A percentile compares a stretch with the other conserved stretches of the same genome.
Evolutionary conservation across 1,284 basidiomycete genomes (phyloP).

Genomic region (Irpex sp.): DNA sequence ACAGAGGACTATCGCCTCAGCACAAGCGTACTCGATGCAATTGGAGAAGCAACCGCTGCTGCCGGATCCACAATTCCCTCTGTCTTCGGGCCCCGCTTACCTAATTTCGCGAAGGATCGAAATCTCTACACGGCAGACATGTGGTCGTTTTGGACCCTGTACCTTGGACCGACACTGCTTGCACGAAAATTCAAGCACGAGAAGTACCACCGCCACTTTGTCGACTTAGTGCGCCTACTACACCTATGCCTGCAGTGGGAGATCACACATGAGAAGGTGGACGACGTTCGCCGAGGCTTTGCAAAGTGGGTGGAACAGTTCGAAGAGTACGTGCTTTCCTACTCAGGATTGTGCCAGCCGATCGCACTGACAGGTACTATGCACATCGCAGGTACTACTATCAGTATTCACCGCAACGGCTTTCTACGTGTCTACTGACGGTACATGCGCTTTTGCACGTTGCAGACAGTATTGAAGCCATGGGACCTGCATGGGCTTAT

Average conservation of each 20-base stretch:
- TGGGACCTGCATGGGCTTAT: constrained; percentile 34
- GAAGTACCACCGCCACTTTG: constrained; percentile 40
- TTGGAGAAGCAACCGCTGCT: constrained; percentile 31
- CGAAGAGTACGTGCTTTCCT: constrained; percentile 29
- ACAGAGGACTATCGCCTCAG: constrained; percentile 28
- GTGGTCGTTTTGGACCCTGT: constrained; percentile 36
- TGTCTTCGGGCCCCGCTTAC: constrained; percentile 33
- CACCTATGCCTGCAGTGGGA: constrained; percentile 39
- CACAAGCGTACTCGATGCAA: constrained; percentile 33
- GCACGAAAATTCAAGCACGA: constrained; percentile 22
- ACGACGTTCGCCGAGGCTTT: constrained; percentile 30
- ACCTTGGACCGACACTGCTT: constrained; percentile 38
- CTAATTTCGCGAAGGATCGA: constrained; percentile 32
- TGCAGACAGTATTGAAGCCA: constrained; percentile 25
- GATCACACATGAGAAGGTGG: constrained; percentile 31
- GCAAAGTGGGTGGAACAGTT: constrained; percentile 38
- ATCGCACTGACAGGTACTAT: neutral
- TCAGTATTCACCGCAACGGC: constrained; percentile 24
- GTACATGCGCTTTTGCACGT: constrained; percentile 39
- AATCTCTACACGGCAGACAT: constrained; percentile 26
- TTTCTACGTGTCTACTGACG: constrained; percentile 34
- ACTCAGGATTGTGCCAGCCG: neutral
- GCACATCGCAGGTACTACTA: constrained; percentile 34
- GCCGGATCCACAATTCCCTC: constrained; percentile 33
- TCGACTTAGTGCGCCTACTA: constrained; percentile 35